These are phyloP conservation scores for Pseudocercospora vitis DNA, from an alignment of 2,329 filamentous ascomycete species.

Conservation along the genomic window DNA sequence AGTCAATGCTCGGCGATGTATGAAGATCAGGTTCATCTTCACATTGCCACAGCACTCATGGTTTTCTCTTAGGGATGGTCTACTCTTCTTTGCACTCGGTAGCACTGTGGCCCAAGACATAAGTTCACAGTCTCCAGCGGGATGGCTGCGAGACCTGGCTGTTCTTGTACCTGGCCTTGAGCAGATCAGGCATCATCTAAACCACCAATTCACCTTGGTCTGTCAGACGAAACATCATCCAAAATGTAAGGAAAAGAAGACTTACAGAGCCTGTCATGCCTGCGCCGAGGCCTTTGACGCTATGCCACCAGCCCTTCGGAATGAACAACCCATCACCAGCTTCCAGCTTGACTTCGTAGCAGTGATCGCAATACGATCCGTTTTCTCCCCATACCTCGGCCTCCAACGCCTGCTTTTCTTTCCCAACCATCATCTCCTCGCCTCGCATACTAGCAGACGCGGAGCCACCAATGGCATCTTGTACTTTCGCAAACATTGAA, in stretches of 20 bases:
- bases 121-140: no score
- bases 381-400: slow-evolving; percentile 65
- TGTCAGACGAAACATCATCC: slow-evolving; percentile 9
- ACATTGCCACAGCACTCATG: no score
- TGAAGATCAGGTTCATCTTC: no score
- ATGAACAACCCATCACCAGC: slow-evolving; percentile 75
- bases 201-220: slow-evolving; percentile 70
- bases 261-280: slow-evolving; percentile 60
- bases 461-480: slow-evolving; percentile 41
- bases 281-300: slow-evolving; percentile 64
- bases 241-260: no score
- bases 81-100: no score
- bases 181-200: slow-evolving; percentile 51
- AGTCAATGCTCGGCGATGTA: no score
- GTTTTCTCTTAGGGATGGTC: no score
- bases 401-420: slow-evolving; percentile 66
- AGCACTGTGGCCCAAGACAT: no score
- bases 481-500: slow-evolving; percentile 60
- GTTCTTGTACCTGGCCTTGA: no score
- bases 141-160: no score
- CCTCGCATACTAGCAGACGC: slow-evolving; percentile 61
- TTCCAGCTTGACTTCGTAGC: slow-evolving; percentile 48
- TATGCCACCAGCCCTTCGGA: slow-evolving; percentile 85
- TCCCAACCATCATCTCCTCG: slow-evolving; percentile 87
- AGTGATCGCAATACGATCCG: slow-evolving; percentile 18